phyloP scores from a whole-genome alignment of 2,329 filamentous ascomycete species.

The Alternaria burnsii region DNA sequence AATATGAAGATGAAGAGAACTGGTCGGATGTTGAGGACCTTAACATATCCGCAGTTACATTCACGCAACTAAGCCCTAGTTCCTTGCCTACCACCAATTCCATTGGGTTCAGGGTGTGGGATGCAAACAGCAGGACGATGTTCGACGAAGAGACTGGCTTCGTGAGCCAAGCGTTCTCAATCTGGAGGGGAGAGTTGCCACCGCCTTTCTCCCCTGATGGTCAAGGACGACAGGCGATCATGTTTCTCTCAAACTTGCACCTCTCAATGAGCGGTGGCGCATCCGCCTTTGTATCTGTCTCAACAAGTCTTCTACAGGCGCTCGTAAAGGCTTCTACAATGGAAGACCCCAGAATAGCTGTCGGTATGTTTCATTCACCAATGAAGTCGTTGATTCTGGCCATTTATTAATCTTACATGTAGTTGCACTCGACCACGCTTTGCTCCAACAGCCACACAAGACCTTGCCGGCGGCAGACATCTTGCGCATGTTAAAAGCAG shows the following conservation, averaged over 20 bases:
- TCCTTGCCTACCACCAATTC: too few relatives aligned
- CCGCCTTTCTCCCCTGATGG: slow-evolving; percentile 12
- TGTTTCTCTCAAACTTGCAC: slow-evolving; percentile 6
- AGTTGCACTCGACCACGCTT: neutral
- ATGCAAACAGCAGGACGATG: too few relatives aligned
- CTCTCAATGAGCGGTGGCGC: slow-evolving; percentile 9
- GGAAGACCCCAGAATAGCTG: slow-evolving; percentile 6
- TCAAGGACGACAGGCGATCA: neutral
- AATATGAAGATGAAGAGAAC: neutral
- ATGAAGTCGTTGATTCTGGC: neutral
- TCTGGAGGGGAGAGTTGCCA: too few relatives aligned
- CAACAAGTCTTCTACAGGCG: slow-evolving; percentile 12
- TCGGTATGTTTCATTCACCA: neutral
- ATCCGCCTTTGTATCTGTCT: slow-evolving; percentile 13
- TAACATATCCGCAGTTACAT: neutral
- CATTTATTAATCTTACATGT: neutral
- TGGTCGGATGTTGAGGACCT: neutral
- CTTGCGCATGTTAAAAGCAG: neutral
- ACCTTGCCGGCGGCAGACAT: neutral
- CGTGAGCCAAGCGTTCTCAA: neutral
- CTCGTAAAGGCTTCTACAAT: slow-evolving; percentile 12
- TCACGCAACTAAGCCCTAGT: too few relatives aligned
- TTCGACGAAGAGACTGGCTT: slow-evolving; percentile 11
- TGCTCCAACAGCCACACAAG: slow-evolving; percentile 1
- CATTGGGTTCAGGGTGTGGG: slow-evolving; percentile 6